These are phyloP conservation scores for Globisporangium uncinulatum DNA, from an alignment of 352 stramenopile genomes.

Conservation along the genomic window DNA sequence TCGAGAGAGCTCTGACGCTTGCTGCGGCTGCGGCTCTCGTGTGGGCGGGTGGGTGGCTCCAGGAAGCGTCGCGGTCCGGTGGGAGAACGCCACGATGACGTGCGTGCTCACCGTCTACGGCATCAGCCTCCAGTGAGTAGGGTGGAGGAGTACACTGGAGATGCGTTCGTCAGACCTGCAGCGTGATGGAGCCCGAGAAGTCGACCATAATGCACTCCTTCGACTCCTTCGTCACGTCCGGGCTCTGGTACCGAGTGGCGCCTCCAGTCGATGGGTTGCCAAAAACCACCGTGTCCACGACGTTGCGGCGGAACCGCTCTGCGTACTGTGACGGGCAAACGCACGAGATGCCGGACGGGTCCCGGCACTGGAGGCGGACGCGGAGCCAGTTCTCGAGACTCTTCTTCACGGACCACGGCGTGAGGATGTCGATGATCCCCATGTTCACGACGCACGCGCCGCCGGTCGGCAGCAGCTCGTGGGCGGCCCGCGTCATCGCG, in stretches of 20 bases:
- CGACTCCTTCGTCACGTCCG: constrained; percentile 21
- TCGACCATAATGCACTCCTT: constrained; percentile 81
- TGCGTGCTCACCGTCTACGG: constrained; percentile 68
- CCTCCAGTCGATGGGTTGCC: constrained; percentile 29
- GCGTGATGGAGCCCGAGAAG: constrained; percentile 50
- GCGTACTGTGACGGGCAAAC: constrained; percentile 79
- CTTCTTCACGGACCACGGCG: constrained; percentile 93
- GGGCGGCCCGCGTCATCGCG: constrained; percentile 11
- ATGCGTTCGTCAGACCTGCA: constrained; percentile 27
- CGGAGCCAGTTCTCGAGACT: constrained; percentile 87
- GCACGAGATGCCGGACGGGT: constrained; percentile 76
- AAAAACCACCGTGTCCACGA: constrained; percentile 82
- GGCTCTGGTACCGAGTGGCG: constrained; percentile 21
- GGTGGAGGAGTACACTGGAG: neutral
- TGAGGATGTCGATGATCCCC: constrained; percentile 97
- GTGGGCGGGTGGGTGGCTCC: neutral
- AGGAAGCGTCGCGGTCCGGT: constrained; percentile 73
- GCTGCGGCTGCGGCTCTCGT: neutral
- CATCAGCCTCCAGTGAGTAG: constrained; percentile 52
- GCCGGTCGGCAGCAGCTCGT: constrained; percentile 36
- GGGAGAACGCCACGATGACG: constrained; percentile 71
- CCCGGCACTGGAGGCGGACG: constrained; percentile 73
- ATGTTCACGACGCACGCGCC: constrained; percentile 90
- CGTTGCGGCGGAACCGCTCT: constrained; percentile 77
- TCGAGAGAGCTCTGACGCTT: neutral